Evolutionary conservation across 352 stramenopile genomes (phyloP).

Genomic region (Phytophthora tubulina): DNA sequence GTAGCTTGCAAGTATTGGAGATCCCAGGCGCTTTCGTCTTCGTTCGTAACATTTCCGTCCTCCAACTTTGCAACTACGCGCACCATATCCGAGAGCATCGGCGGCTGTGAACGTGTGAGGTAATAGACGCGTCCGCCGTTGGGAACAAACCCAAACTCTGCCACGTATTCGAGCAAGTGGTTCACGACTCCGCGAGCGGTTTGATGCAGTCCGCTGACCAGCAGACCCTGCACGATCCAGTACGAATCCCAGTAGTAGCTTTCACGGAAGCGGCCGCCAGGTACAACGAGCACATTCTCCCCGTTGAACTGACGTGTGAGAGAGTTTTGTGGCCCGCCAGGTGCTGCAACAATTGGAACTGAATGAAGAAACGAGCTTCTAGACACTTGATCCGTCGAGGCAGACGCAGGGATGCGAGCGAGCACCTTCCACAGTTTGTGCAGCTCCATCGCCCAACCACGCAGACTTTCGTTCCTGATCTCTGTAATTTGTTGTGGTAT

Average conservation of each 20-base stretch:
- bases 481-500: conserved; percentile 53
- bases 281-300: conserved; percentile 79
- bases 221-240: conserved; percentile 91
- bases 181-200: conserved; percentile 85
- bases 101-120: conserved; percentile 89
- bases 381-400: conserved; percentile 7
- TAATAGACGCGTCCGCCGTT: conserved; percentile 94
- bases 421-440: conserved; percentile 84
- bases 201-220: conserved; percentile 78
- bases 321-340: conserved; percentile 9
- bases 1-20: conserved; percentile 55
- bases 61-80: conserved; percentile 48
- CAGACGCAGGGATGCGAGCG: conserved; percentile 43
- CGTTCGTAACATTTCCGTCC: conserved; percentile 28
- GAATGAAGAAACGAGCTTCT: conserved; percentile 47
- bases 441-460: conserved; percentile 72
- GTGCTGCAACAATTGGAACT: conserved; percentile 33
- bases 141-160: conserved; percentile 88
- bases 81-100: conserved; percentile 92
- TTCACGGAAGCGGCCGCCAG: conserved; percentile 92
- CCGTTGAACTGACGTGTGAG: conserved; percentile 32
- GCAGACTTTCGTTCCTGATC: conserved; percentile 56
- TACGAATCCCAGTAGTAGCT: conserved; percentile 95
- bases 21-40: conserved; percentile 45
- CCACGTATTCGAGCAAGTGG: conserved; percentile 89